Evolutionary conservation across 2,329 filamentous ascomycete genomes (phyloP), one percentile per base, ranked within the genome.

Genomic region (Laburnicola sp.): DNA sequence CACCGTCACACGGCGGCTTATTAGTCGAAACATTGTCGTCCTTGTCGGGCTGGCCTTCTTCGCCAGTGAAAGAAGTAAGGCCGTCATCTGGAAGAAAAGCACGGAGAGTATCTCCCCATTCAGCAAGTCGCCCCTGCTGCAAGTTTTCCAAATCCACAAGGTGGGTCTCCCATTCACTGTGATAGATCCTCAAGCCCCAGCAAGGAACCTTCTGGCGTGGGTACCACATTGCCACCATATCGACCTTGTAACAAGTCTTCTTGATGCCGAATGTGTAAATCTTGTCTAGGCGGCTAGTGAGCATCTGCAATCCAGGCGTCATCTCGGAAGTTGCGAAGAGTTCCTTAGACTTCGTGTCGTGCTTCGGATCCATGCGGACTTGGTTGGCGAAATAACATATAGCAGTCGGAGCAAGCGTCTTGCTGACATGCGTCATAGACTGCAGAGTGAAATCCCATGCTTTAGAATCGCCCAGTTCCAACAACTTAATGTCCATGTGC

Each of bases 401-500:
- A 1, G 62, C 54, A 3, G 67, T 63, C 2, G 67, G 57, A 1
- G 64, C 56, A 3, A 51, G 50, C 21, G 56, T 60, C 11, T 45
- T 34, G 3, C 53, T 23, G 6, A 68, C 39, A 1, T 50, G 44
- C 3, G 30, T 54, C 63, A 70, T 58, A 0, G 65, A 67, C 27
- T 68, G 63, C 2, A 72, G 47, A 2, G 54, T 56, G 30, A 72
- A 70, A 4, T 63, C 60, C 69, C 69, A 72, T 4, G 51, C 63
- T 48, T 58, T 57, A n/a, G 57, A 51, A 61, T 67, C 61, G 38
- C 60, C 64, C 3, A 72, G 51, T 42, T 72, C 69, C 16, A 71
- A 30, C 3, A 72, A 42, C n/a, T 69, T 70, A 27, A 72, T 53
- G 16, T 70, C 66, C 58, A 72, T 62, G 32, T 68, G 56, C 34